phyloP scores from a whole-genome alignment of 345 rosid genomes.

The Lumnitzera littorea region DNA sequence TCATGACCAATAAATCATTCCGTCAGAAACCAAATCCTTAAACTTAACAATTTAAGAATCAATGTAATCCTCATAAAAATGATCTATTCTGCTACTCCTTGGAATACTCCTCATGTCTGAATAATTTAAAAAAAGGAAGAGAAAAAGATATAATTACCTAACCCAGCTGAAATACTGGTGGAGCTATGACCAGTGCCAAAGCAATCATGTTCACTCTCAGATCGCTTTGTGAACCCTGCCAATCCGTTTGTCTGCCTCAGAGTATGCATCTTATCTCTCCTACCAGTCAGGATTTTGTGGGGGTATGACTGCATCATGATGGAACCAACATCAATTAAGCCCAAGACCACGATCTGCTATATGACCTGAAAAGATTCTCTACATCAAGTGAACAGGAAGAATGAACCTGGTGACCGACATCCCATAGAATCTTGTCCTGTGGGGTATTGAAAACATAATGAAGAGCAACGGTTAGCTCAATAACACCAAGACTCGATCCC shows the following conservation, averaged over 20 bases:
- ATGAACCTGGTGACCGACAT: slow-evolving; percentile 97
- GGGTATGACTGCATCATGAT: slow-evolving; percentile 65
- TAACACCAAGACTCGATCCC: slow-evolving; percentile 97
- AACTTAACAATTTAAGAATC: too few species aligned
- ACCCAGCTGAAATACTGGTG: slow-evolving; percentile 89
- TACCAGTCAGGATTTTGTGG: slow-evolving; percentile 88
- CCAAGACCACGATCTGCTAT: too few species aligned
- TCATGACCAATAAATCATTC: too few species aligned
- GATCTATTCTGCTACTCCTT: too few species aligned
- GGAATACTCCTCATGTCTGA: too few species aligned
- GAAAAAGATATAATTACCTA: slow-evolving; percentile 40
- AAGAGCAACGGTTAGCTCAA: slow-evolving; percentile 96
- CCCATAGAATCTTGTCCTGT: slow-evolving; percentile 87
- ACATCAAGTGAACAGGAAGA: not conserved
- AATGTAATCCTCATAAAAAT: too few species aligned
- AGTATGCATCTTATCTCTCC: slow-evolving; percentile 90
- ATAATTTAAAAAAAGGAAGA: not conserved
- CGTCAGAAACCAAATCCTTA: too few species aligned
- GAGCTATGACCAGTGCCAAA: slow-evolving; percentile 96
- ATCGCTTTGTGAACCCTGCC: slow-evolving; percentile 80
- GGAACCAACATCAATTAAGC: not conserved
- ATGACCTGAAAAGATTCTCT: too few species aligned
- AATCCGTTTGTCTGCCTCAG: slow-evolving; percentile 87
- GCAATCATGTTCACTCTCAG: slow-evolving; percentile 89
- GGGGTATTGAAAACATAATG: slow-evolving; percentile 91